Conservation (phyloP, 306 rosid genomes). For the Quercus berberidifolia region DNA sequence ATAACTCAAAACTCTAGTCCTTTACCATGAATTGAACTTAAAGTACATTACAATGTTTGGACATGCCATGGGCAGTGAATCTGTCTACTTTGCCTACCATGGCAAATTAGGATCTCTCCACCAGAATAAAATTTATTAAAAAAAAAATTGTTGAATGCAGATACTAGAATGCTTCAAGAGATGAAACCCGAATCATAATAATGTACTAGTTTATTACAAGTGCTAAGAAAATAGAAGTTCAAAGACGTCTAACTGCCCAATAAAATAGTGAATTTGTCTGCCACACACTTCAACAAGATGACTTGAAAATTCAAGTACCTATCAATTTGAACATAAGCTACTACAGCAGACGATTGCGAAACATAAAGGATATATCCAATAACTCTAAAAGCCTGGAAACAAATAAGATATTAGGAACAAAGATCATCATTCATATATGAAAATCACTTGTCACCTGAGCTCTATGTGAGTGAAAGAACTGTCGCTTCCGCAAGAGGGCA, state of each 20-base stretch:
- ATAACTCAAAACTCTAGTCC: not conserved
- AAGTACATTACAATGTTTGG: not conserved
- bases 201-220: not conserved
- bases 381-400: not conserved
- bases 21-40: not conserved
- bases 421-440: slow-evolving; percentile 12
- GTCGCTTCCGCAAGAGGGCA: slow-evolving; percentile 53
- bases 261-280: not conserved
- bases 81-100: not conserved
- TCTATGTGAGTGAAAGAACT: slow-evolving; percentile 80
- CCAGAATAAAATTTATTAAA: not conserved
- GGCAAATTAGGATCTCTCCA: not conserved
- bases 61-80: not conserved
- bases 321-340: not conserved
- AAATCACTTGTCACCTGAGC: slow-evolving; percentile 55
- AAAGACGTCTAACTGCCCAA: not conserved
- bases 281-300: not conserved
- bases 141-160: not conserved
- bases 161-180: not conserved
- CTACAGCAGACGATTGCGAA: not conserved
- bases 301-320: not conserved
- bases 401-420: not conserved
- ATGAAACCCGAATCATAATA: not conserved
- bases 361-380: not conserved
- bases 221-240: not conserved